Evolutionary conservation across 2,329 filamentous ascomycete species (phyloP).

Genomic region (Sporothrix protearum): DNA sequence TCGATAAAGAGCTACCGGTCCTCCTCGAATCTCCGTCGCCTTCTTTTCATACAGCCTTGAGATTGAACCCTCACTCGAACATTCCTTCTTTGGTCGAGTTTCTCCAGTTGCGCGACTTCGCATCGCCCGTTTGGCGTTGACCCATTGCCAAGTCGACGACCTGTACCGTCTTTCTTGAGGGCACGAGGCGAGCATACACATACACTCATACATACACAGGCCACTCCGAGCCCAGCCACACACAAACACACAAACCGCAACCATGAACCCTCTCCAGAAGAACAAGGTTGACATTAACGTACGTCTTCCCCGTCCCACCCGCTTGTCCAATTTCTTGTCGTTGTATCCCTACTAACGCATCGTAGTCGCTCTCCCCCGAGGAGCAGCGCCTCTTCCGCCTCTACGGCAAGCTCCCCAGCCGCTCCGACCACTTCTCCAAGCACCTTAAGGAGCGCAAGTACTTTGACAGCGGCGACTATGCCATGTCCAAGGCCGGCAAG

Average conservation of each 20-base stretch:
- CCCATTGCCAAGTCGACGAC: background rate
- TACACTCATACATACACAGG: background rate
- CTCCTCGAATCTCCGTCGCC: background rate
- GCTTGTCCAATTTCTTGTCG: background rate
- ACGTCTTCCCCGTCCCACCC: slow-evolving; percentile 41
- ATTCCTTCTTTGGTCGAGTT: background rate
- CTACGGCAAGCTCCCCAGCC: slow-evolving; percentile 95
- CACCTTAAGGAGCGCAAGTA: slow-evolving; percentile 99
- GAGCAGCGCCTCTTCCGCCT: slow-evolving; percentile 95
- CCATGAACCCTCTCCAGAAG: slow-evolving; percentile 93
- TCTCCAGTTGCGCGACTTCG: background rate
- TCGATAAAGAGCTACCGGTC: background rate
- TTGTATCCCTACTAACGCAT: background rate
- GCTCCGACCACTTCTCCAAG: slow-evolving; percentile 94
- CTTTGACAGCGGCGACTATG: slow-evolving; percentile 95
- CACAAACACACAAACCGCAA: slow-evolving; percentile 3
- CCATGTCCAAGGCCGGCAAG: slow-evolving; percentile 95
- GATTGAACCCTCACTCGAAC: too few species aligned
- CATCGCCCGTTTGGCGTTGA: background rate
- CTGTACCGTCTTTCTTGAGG: background rate
- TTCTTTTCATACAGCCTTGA: background rate
- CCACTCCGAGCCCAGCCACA: background rate
- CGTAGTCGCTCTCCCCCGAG: slow-evolving; percentile 82
- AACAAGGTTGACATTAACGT: slow-evolving; percentile 98
- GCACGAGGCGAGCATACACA: slow-evolving; percentile 4